phyloP scores from a whole-genome alignment of 2,329 filamentous ascomycete genomes.

The Aspergillus versicolor region DNA sequence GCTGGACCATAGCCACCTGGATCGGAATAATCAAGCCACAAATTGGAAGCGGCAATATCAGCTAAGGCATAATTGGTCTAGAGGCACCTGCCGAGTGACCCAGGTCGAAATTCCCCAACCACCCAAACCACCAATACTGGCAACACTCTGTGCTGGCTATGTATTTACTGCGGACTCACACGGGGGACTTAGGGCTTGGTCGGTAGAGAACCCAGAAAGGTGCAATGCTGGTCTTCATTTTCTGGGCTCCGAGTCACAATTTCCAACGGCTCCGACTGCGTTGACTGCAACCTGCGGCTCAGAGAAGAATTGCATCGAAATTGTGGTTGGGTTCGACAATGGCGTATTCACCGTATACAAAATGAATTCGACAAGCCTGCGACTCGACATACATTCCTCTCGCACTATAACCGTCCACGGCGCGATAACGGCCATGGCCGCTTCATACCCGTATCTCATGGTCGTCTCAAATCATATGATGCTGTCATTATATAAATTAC shows the following conservation, averaged over 20 bases:
- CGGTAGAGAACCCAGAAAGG: constrained; percentile 60
- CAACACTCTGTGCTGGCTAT: constrained; percentile 73
- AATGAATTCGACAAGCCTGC: constrained; percentile 49
- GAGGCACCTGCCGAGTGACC: constrained; percentile 74
- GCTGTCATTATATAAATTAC: constrained; percentile 73
- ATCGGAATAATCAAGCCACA: constrained; percentile 51
- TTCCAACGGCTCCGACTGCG: constrained; percentile 64
- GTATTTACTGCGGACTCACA: constrained; percentile 72
- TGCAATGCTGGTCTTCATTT: constrained; percentile 55
- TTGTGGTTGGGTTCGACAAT: constrained; percentile 69
- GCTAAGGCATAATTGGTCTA: constrained; percentile 86
- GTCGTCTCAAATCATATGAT: constrained; percentile 73
- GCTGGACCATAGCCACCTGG: constrained; percentile 60
- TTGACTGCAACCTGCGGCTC: constrained; percentile 45
- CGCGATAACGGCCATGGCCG: constrained; percentile 68
- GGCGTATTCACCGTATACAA: constrained; percentile 71
- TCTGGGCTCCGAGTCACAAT: constrained; percentile 46
- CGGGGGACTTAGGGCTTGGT: constrained; percentile 76
- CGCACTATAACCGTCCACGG: constrained; percentile 65
- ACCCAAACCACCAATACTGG: constrained; percentile 62
- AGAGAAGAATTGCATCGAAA: constrained; percentile 51
- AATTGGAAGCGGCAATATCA: constrained; percentile 91
- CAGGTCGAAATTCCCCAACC: constrained; percentile 66
- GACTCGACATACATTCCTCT: constrained; percentile 54
- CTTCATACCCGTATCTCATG: constrained; percentile 71